These are phyloP conservation scores for Talaromyces thailandensis DNA, from an alignment of 495 filamentous ascomycete species.

Conservation along the genomic window DNA sequence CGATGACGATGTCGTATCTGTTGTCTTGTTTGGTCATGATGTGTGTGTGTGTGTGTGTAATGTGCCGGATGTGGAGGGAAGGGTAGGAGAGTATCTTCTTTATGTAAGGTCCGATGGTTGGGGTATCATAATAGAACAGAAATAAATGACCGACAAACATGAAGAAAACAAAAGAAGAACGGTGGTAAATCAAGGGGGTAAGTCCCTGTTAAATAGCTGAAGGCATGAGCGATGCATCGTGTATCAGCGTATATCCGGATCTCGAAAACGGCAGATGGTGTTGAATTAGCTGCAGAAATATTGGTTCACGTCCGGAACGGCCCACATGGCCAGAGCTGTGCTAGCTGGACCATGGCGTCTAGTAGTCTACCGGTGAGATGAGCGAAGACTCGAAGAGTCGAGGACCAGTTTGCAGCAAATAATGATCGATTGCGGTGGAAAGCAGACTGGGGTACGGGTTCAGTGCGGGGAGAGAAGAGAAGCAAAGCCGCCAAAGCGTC, in stretches of 20 bases:
- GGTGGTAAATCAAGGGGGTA: not conserved
- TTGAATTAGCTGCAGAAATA: not conserved
- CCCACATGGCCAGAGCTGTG: not conserved
- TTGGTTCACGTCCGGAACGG: not conserved
- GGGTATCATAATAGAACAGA: constrained; percentile 3
- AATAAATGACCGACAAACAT: constrained; percentile 1
- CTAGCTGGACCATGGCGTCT: not conserved
- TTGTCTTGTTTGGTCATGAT: constrained; percentile 32
- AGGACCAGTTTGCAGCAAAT: not conserved
- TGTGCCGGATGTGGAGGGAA: not conserved
- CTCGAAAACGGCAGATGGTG: constrained; percentile 2
- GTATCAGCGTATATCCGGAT: not conserved
- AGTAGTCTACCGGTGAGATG: not conserved
- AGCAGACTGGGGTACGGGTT: not conserved
- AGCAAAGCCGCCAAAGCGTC: too few relatives aligned
- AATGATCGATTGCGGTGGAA: not conserved
- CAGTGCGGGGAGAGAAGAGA: not conserved
- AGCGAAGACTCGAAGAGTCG: not conserved
- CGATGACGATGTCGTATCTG: constrained; percentile 67
- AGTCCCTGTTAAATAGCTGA: not conserved
- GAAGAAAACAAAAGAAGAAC: constrained; percentile 7
- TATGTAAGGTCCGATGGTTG: not conserved
- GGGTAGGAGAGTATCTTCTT: not conserved
- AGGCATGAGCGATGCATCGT: not conserved
- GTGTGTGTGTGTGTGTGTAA: not conserved